phyloP scores from a whole-genome alignment of 805 yeast species.

The Lipomyces sp. region DNA sequence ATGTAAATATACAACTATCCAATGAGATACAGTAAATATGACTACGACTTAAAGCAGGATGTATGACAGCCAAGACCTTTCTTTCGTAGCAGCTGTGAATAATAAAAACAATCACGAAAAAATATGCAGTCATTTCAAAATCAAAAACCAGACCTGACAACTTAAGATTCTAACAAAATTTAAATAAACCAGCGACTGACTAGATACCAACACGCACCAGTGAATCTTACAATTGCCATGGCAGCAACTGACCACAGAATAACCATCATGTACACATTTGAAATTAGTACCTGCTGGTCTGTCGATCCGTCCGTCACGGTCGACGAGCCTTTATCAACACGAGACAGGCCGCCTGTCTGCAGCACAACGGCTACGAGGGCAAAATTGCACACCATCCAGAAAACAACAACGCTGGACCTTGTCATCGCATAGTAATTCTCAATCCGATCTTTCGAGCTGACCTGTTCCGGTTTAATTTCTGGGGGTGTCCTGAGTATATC shows the following conservation, averaged over 20 bases:
- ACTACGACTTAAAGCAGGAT: too few species aligned
- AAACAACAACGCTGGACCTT: conserved; percentile 89
- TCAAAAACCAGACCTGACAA: too few species aligned
- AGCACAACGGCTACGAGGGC: conserved; percentile 81
- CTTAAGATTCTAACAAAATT: too few species aligned
- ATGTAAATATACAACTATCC: neutral
- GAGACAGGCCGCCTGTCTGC: conserved; percentile 75
- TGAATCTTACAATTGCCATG: conserved; percentile 72
- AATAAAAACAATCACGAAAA: too few species aligned
- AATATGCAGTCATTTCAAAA: too few species aligned
- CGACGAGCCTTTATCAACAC: conserved; percentile 1
- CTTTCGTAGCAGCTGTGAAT: too few species aligned
- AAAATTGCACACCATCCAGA: conserved; percentile 86
- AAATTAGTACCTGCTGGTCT: neutral
- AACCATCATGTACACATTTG: conserved; percentile 34
- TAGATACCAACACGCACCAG: conserved; percentile 68
- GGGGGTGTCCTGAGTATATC: conserved; percentile 51
- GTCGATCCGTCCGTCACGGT: neutral
- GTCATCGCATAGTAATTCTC: conserved; percentile 82
- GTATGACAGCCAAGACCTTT: too few species aligned
- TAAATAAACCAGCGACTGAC: conserved; percentile 37
- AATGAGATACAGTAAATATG: too few species aligned
- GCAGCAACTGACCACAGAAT: conserved; percentile 92
- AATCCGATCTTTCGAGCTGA: conserved; percentile 40
- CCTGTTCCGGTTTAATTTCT: conserved; percentile 39